Evolutionary conservation across 2,329 filamentous ascomycete genomes (phyloP).

Genomic region (Madurella fahalii): DNA sequence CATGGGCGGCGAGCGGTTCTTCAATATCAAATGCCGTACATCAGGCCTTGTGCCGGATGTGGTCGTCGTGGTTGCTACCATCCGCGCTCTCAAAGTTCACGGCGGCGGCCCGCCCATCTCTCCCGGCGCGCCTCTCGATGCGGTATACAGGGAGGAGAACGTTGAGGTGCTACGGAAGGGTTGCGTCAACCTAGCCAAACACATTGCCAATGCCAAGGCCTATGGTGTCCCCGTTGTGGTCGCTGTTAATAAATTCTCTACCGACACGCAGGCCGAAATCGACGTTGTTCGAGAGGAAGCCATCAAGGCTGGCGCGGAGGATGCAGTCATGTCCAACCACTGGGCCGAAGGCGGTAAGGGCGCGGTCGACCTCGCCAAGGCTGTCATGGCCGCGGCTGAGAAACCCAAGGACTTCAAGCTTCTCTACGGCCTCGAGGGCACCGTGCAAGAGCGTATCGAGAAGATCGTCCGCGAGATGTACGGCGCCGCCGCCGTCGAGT

Average conservation of each 20-base stretch:
- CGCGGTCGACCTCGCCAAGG: conserved; percentile 82
- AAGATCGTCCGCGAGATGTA: conserved; percentile 89
- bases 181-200: conserved; percentile 92
- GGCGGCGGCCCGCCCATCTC: conserved; percentile 92
- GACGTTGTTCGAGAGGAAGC: conserved; percentile 86
- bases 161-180: conserved; percentile 84
- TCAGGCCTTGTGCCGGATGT: conserved; percentile 90
- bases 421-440: conserved; percentile 75
- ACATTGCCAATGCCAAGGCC: conserved; percentile 82
- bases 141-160: conserved; percentile 91
- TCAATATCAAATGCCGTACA: conserved; percentile 99
- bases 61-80: conserved; percentile 91
- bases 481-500: conserved; percentile 82
- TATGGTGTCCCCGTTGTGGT: conserved; percentile 95
- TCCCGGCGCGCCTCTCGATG: conserved; percentile 76
- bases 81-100: conserved; percentile 94
- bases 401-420: conserved; percentile 85
- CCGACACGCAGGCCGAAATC: conserved; percentile 89
- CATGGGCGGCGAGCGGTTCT: conserved; percentile 99
- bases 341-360: conserved; percentile 94
- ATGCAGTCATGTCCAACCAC: conserved; percentile 91
- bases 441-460: conserved; percentile 85
- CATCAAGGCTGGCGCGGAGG: conserved; percentile 85
- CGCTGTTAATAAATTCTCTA: conserved; percentile 94
- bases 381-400: conserved; percentile 75